Conservation (phyloP, 805 yeast genomes). For the Myxozyma neglecta region DNA sequence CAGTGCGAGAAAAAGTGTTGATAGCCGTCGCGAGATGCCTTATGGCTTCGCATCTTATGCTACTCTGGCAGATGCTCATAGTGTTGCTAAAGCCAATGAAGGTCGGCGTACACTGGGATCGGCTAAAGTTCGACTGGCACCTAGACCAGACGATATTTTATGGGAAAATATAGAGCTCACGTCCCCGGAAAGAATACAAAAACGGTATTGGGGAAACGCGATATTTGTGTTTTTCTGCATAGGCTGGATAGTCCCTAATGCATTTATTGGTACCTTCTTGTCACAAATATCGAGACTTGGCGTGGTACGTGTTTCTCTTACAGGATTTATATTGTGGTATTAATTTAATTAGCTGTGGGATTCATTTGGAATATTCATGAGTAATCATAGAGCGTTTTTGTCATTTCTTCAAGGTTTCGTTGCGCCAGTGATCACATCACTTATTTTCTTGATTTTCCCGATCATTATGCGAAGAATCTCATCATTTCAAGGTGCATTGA, state of each 20-base stretch:
- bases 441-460: conserved; percentile 42
- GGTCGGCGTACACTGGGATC: conserved; percentile 17
- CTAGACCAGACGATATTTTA: conserved; percentile 41
- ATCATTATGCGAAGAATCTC: conserved; percentile 41
- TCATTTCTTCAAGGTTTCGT: conserved; percentile 44
- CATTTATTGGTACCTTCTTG: conserved; percentile 44
- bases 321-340: not conserved
- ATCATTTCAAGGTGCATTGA: conserved; percentile 42
- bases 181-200: conserved; percentile 36
- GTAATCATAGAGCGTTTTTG: conserved; percentile 34
- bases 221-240: conserved; percentile 37
- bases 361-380: conserved; percentile 37
- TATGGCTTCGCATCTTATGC: conserved; percentile 42
- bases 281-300: conserved; percentile 43
- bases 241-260: conserved; percentile 45
- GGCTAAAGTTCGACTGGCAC: conserved; percentile 37
- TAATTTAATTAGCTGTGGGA: conserved; percentile 38
- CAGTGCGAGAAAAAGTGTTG: conserved; percentile 32
- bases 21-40: conserved; percentile 31
- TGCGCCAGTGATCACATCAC: conserved; percentile 41
- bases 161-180: conserved; percentile 42
- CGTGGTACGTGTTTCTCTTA: conserved; percentile 10
- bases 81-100: conserved; percentile 27
- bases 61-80: conserved; percentile 33
- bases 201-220: conserved; percentile 40